Evolutionary conservation across 331 rosid genomes (phyloP), one percentile per base, ranked within the genome.

Genomic region (Ulmus americana): DNA sequence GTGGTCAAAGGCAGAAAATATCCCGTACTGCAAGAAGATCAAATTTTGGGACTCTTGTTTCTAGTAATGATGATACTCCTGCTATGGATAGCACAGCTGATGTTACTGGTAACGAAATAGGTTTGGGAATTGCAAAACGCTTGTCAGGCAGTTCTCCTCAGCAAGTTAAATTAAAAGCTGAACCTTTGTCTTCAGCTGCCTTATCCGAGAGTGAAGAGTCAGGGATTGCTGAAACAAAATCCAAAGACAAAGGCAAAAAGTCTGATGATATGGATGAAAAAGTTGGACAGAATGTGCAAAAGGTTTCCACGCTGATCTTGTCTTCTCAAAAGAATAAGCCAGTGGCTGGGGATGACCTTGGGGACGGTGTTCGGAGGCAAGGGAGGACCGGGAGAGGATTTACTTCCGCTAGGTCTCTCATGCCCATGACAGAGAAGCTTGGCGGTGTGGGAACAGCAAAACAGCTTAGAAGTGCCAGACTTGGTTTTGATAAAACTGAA

Each of bases 121-220:
- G 84, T 70, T 66, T 73, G 73, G 96, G 95, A 74, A 81, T 80
- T 68, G 64, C 80, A 60, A 88, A 83, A 78, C 89, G 86, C 74
- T n/a, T 82, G 72, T 71, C 84, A 44, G 81, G 88, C 64, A 74
- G 81, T 74, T 91, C 97, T 69, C 85, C 97, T 70, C 97, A 85
- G 80, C 95, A 85, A 71, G 79, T 81, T 64, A 88, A 79, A 79
- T 65, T 82, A 74, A 91, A 82, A 81, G 81, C 86, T 10, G 97
- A 91, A 6, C 81, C 88, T 20, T 68, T 90, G 56, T 79, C 95
- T 64, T 80, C 95, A 40, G 80, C 91, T 43, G 81, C 81, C 60
- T 76, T 79, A 70, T 91, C 97, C 40, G 97, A 84, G 74, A 91
- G 97, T 55, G 97, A 91, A 80, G 97, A 91, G 80, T 91, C 95